Conservation (phyloP, 306 rosid species). For the Ziziphus jujuba region DNA sequence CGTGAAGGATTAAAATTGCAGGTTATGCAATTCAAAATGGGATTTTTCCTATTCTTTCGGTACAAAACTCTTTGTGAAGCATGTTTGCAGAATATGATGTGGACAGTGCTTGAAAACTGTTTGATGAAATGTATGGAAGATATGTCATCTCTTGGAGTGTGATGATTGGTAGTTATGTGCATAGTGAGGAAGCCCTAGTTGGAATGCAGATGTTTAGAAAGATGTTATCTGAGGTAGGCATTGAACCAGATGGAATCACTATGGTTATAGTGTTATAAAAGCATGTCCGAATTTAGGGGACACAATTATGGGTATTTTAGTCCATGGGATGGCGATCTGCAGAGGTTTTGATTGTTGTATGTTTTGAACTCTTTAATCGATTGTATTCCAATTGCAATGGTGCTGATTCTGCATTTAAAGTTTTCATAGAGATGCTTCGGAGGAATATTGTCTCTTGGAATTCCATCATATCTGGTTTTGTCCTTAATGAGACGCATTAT, state of each 20-base stretch:
- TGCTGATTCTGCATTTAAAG: conserved; percentile 30
- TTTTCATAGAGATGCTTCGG: conserved; percentile 30
- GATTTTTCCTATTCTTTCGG: conserved; percentile 21
- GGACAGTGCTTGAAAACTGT: conserved; percentile 31
- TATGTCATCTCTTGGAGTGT: conserved; percentile 52
- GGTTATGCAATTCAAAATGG: conserved; percentile 30
- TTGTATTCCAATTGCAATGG: conserved; percentile 42
- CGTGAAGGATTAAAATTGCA: conserved; percentile 30
- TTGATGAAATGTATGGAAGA: conserved; percentile 46
- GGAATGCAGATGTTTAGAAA: conserved; percentile 33
- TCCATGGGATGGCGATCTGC: conserved; percentile 43
- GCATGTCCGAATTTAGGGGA: conserved; percentile 38
- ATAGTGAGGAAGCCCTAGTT: conserved; percentile 25
- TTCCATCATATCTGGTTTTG: conserved; percentile 36
- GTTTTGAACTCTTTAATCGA: conserved; percentile 51
- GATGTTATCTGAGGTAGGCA: conserved; percentile 35
- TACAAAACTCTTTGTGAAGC: conserved; percentile 41
- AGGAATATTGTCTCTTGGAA: conserved; percentile 52
- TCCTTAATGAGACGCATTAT: conserved; percentile 33
- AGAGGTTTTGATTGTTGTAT: conserved; percentile 41
- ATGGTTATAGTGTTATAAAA: conserved; percentile 44
- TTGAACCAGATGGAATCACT: conserved; percentile 39
- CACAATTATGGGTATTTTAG: conserved; percentile 23
- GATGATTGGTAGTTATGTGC: conserved; percentile 42
- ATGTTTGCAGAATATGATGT: conserved; percentile 30